phyloP scores from a whole-genome alignment of 257 asterid species.

The Euphrasia confusa region DNA sequence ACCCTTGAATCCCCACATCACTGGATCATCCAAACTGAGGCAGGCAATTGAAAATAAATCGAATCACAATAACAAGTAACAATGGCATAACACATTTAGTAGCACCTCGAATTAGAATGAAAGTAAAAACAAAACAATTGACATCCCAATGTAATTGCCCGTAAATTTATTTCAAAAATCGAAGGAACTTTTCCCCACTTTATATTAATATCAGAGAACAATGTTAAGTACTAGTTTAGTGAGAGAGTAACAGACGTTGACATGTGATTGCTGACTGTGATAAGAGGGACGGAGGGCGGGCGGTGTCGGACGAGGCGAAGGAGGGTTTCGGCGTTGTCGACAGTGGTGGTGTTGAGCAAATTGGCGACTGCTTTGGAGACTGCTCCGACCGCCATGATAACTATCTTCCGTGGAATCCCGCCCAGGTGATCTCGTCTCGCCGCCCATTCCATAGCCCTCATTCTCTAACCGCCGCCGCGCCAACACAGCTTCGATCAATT shows the following conservation, averaged over 20 bases:
- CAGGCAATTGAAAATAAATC: slow-evolving; percentile 6
- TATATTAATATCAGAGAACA: background rate
- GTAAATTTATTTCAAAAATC: background rate
- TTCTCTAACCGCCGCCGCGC: slow-evolving; percentile 32
- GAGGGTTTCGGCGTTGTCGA: slow-evolving; percentile 73
- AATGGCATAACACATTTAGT: background rate
- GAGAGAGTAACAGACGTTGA: slow-evolving; percentile 80
- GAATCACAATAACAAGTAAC: background rate
- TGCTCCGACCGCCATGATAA: slow-evolving; percentile 67
- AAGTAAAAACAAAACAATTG: background rate
- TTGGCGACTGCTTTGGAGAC: slow-evolving; percentile 77
- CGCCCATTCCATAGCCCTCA: slow-evolving; percentile 94
- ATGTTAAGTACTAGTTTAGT: slow-evolving; percentile 14
- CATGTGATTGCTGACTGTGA: slow-evolving; percentile 98
- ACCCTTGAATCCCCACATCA: slow-evolving; percentile 85
- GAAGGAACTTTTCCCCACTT: background rate
- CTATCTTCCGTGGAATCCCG: slow-evolving; percentile 82
- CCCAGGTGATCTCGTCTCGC: slow-evolving; percentile 67
- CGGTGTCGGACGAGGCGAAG: slow-evolving; percentile 74
- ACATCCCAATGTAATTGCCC: background rate
- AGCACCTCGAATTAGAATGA: background rate
- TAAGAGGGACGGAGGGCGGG: slow-evolving; percentile 81
- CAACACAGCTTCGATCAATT: background rate
- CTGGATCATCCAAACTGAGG: slow-evolving; percentile 92
- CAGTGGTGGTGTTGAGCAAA: slow-evolving; percentile 69